Evolutionary conservation across 2,329 filamentous ascomycete species (phyloP), one percentile per base, ranked within the genome.

Genomic region (Dendryphion nanum): DNA sequence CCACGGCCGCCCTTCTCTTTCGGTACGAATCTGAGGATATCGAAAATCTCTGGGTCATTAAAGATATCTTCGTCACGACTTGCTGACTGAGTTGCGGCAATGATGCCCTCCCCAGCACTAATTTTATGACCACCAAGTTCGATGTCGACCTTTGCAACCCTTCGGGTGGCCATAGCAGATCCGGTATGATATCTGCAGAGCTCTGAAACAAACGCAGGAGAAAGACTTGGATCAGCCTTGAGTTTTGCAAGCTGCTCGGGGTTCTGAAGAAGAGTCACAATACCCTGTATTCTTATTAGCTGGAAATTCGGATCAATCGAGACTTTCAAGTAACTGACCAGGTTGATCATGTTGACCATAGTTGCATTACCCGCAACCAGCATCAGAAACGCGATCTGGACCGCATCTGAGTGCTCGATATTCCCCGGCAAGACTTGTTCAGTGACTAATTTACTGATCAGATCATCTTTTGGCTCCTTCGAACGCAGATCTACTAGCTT

Each of bases 301-400:
- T 17, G 16, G 19, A 3, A 3, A 8, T 10, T 26, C 3, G n/a
- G n/a, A n/a, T 3, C 10, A 26, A 8, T 26, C 14, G 26, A 28
- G 3, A 20, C 3, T 8, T 12, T 16, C 19, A 5, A 33, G 10
- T 28, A 28, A 18, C 33, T 33, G 35, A 69, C 70, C 20, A 75
- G 57, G 1, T 66, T 61, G 39, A 76, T 75, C 68, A 73, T 76
- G 48, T 69, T 75, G 4, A 76, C 67, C 68, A 76, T 72, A 1
- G 74, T 75, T 0, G 73, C 74, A 24, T 76, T 77, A 2, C 73
- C 73, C 0, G 74, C 73, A 2, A 75, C 72, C 2, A 77, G 64
- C 4, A 76, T 58, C 6, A 77, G 53, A 49, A 76, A 76, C 0
- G 73, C 70, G 32, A 76, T 72, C 39, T 74, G 70, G 1, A 75